phyloP scores from a whole-genome alignment of 1,139 yeast genomes.

The Protomyces inouyei region DNA sequence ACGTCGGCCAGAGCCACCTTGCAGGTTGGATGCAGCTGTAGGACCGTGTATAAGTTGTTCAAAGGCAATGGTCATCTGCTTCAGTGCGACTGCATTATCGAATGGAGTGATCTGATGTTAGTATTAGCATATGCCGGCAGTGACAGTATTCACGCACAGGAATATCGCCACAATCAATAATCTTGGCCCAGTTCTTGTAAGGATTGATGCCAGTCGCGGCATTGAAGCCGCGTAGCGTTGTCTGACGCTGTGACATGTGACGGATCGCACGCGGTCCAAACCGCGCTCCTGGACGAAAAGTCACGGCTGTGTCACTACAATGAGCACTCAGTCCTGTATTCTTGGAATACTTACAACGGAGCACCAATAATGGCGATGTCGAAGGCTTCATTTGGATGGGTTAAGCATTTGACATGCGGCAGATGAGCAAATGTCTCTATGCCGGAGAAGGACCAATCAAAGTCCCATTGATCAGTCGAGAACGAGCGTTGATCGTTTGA shows the following conservation, averaged over 20 bases:
- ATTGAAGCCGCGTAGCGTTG: conserved; percentile 61
- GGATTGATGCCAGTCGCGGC: conserved; percentile 64
- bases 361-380: conserved; percentile 71
- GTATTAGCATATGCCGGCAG: not conserved
- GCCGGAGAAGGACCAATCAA: conserved; percentile 43
- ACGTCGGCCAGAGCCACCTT: conserved; percentile 4
- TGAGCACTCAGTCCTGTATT: not conserved
- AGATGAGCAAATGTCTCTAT: conserved; percentile 71
- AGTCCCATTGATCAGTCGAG: conserved; percentile 20
- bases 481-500: too few relatives aligned
- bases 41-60: conserved; percentile 49
- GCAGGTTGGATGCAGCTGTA: conserved; percentile 29
- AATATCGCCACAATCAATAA: conserved; percentile 75
- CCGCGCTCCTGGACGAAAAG: conserved; percentile 52
- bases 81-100: conserved; percentile 64
- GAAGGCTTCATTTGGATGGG: conserved; percentile 47
- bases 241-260: conserved; percentile 68
- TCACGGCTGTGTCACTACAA: conserved; percentile 15
- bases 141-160: conserved; percentile 45
- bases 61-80: conserved; percentile 65
- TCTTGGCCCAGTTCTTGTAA: conserved; percentile 60
- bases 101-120: conserved; percentile 49
- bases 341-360: conserved; percentile 46
- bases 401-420: conserved; percentile 54
- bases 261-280: conserved; percentile 77